Evolutionary conservation across 352 stramenopile genomes (phyloP).

Genomic region (Globisporangium lucens): DNA sequence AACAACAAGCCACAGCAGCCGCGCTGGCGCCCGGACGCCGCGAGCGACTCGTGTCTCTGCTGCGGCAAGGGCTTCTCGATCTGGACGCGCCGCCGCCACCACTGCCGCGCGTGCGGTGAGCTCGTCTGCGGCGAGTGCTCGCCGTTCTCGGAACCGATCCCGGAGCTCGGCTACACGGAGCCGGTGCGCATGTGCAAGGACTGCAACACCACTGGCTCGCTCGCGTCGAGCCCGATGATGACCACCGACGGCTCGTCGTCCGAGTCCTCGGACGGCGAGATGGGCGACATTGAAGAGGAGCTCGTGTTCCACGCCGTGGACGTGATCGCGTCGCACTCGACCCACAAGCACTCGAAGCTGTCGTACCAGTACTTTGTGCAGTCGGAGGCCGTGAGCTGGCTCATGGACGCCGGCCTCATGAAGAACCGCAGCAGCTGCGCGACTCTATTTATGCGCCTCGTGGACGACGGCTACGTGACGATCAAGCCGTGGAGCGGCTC

Average conservation of each 20-base stretch:
- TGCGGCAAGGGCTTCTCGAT: constrained; percentile 71
- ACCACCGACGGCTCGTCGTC: constrained; percentile 29
- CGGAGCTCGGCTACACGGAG: constrained; percentile 61
- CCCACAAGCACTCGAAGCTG: constrained; percentile 66
- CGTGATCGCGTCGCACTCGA: constrained; percentile 61
- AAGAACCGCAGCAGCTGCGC: constrained; percentile 49
- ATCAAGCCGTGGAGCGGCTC: constrained; percentile 56
- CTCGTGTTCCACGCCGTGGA: constrained; percentile 59
- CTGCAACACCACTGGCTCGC: constrained; percentile 34
- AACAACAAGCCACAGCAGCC: constrained; percentile 23
- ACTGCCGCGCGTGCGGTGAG: constrained; percentile 75
- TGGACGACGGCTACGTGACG: constrained; percentile 67
- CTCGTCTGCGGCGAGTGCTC: constrained; percentile 76
- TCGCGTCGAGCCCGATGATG: constrained; percentile 22
- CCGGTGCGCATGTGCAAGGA: constrained; percentile 74
- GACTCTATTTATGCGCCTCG: constrained; percentile 59
- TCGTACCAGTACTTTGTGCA: constrained; percentile 85
- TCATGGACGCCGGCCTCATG: constrained; percentile 65
- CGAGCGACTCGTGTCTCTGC: constrained; percentile 67
- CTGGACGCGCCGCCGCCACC: constrained; percentile 67
- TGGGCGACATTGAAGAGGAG: constrained; percentile 55
- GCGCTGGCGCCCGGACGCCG: constrained; percentile 67
- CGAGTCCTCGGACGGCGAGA: constrained; percentile 53
- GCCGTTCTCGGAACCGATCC: constrained; percentile 51
- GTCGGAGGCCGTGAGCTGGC: constrained; percentile 81